Conservation (phyloP, 1,284 basidiomycete genomes). For the Grifola frondosa region DNA sequence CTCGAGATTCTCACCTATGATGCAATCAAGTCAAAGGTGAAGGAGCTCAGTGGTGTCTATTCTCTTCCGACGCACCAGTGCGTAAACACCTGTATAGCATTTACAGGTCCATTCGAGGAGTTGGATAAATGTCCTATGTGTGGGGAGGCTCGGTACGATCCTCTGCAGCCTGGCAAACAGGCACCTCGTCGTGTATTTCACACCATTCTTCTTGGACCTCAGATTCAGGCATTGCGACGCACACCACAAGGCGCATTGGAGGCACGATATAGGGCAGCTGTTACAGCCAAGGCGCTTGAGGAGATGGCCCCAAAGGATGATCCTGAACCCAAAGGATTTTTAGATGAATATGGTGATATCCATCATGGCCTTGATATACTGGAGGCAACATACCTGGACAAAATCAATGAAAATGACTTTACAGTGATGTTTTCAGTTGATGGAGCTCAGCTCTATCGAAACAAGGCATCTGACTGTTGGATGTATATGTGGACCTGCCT, state of each 20-base stretch:
- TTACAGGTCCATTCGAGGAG: conserved; percentile 28
- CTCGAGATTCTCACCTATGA: conserved; percentile 23
- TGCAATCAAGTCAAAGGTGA: conserved; percentile 20
- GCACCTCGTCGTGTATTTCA: conserved; percentile 8
- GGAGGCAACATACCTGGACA: conserved; percentile 15
- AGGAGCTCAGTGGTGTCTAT: conserved; percentile 26
- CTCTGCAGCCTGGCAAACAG: too few relatives aligned
- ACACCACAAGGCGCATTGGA: conserved; percentile 7
- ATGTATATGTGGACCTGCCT: conserved; percentile 27
- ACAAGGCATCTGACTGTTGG: conserved; percentile 26
- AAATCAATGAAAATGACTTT: conserved; percentile 17
- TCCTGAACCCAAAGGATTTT: conserved; percentile 14
- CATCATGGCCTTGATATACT: conserved; percentile 20
- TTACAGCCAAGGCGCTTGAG: too few relatives aligned
- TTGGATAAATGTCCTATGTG: conserved; percentile 17
- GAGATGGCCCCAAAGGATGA: too few relatives aligned
- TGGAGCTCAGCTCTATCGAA: conserved; percentile 27
- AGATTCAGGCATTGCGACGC: conserved; percentile 23
- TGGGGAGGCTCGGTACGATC: conserved; percentile 8
- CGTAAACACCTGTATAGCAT: conserved; percentile 32
- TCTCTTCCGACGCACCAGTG: conserved; percentile 33
- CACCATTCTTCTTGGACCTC: conserved; percentile 27
- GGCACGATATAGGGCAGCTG: too few relatives aligned
- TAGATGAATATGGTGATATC: background rate
- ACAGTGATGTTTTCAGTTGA: conserved; percentile 26